Percentiles rank a stretch among this genome's conserved stretches.
Conservation (phyloP, 2,329 filamentous ascomycete species). For the Botrytis elliptica region DNA sequence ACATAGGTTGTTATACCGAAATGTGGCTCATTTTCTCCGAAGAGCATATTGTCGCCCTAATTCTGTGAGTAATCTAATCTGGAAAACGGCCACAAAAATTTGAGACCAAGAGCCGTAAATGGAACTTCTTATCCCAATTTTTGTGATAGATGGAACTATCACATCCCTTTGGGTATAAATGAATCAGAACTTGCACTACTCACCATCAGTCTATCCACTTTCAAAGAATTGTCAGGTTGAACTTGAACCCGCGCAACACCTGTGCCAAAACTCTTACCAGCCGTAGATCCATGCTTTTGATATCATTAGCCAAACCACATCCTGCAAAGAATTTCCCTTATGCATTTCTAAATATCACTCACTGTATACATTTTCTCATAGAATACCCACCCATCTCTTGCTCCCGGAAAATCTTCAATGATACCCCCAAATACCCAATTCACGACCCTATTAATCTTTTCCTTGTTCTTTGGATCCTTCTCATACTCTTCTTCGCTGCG, state of each 20-base stretch:
- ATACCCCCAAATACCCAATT: constrained; percentile 14
- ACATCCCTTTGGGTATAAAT: no score
- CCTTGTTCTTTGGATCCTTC: not conserved
- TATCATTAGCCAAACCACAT: not conserved
- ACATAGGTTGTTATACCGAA: constrained; percentile 10
- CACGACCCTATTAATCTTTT: not conserved
- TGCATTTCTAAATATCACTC: not conserved
- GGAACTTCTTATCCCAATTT: not conserved
- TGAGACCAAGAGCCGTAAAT: not conserved
- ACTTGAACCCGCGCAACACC: constrained; percentile 9
- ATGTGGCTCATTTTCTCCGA: constrained; percentile 7
- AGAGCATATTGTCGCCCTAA: not conserved
- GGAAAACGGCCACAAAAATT: not conserved
- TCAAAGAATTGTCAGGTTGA: constrained; percentile 3
- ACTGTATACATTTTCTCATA: constrained; percentile 4
- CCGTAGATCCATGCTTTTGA: constrained; percentile 5
- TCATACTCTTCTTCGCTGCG: constrained; percentile 9
- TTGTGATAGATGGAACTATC: not conserved
- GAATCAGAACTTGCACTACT: not conserved
- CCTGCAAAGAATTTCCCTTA: no score
- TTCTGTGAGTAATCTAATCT: not conserved
- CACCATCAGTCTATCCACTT: constrained; percentile 12
- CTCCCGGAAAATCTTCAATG: not conserved
- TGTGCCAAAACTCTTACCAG: not conserved
- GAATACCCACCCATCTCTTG: constrained; percentile 4